Percentiles rank a stretch among this genome's conserved stretches.
These are phyloP conservation scores for Zangia roseola DNA, from an alignment of 768 basidiomycete species.

Conservation along the genomic window DNA sequence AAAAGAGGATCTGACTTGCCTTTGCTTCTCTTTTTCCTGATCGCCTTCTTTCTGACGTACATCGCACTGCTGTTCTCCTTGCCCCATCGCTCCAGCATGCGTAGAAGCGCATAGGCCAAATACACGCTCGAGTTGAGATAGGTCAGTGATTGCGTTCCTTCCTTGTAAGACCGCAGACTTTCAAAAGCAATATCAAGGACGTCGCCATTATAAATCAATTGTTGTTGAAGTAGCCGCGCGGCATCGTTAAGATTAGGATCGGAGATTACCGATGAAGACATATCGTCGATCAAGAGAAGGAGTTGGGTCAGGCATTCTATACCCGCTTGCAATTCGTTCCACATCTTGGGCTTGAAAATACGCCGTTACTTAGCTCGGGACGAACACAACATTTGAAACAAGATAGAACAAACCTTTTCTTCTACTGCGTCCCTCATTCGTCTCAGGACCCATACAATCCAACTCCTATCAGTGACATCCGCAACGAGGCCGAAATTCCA, in stretches of 20 bases:
- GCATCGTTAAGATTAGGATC: constrained; percentile 58
- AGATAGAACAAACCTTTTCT: constrained; percentile 65
- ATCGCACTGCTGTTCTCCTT: constrained; percentile 64
- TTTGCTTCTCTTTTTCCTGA: constrained; percentile 51
- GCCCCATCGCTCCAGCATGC: constrained; percentile 87
- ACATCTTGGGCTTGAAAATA: constrained; percentile 74
- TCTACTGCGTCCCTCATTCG: constrained; percentile 89
- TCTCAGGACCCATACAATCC: constrained; percentile 88
- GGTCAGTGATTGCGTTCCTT: constrained; percentile 72
- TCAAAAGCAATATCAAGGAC: constrained; percentile 86
- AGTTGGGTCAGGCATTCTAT: constrained; percentile 93
- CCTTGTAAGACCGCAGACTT: constrained; percentile 73
- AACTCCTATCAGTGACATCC: constrained; percentile 81
- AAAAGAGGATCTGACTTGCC: constrained; percentile 36
- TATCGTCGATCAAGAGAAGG: constrained; percentile 81
- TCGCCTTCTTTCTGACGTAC: constrained; percentile 68
- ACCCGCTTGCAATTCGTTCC: constrained; percentile 93
- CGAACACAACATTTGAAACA: not conserved
- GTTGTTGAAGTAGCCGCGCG: constrained; percentile 79
- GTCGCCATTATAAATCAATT: constrained; percentile 94
- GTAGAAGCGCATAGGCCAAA: constrained; percentile 80
- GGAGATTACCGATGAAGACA: constrained; percentile 54
- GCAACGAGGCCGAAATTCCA: constrained; percentile 77
- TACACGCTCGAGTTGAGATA: constrained; percentile 88
- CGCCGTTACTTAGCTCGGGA: constrained; percentile 9